These are phyloP conservation scores for Neoarthrinium moseri DNA, from an alignment of 2,329 filamentous ascomycete genomes.

Conservation along the genomic window DNA sequence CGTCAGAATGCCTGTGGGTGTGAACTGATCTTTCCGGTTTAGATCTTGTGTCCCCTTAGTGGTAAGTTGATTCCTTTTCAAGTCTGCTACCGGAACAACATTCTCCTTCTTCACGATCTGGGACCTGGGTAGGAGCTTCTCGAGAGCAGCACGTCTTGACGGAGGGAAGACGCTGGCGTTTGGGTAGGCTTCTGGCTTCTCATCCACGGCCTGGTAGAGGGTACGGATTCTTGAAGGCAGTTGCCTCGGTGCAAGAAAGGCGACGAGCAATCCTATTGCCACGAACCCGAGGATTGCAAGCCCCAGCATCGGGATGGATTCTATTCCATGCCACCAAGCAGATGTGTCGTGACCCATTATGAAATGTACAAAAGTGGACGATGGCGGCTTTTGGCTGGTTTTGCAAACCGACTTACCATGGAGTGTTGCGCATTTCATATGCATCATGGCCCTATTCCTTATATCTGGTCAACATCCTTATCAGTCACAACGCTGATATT, in stretches of 20 bases:
- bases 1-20: constrained; percentile 58
- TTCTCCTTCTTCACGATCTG: background rate
- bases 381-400: too few relatives aligned
- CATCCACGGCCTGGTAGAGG: background rate
- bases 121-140: background rate
- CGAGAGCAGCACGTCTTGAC: constrained; percentile 7
- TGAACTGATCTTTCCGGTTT: constrained; percentile 5
- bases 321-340: background rate
- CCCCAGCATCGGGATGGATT: background rate
- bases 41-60: constrained; percentile 4
- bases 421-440: too few relatives aligned
- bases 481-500: background rate
- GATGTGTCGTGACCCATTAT: too few relatives aligned
- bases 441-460: background rate
- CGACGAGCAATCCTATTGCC: background rate
- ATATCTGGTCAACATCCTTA: background rate
- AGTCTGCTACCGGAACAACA: background rate
- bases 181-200: constrained; percentile 5
- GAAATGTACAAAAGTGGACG: too few relatives aligned
- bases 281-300: background rate
- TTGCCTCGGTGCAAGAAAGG: background rate
- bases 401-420: too few relatives aligned
- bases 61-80: constrained; percentile 7
- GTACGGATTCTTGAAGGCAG: background rate
- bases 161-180: constrained; percentile 9